Percentiles rank a stretch among this genome's conserved stretches.
Evolutionary conservation across 768 basidiomycete species (phyloP).

Genomic region (Pleurotus pulmonarius): DNA sequence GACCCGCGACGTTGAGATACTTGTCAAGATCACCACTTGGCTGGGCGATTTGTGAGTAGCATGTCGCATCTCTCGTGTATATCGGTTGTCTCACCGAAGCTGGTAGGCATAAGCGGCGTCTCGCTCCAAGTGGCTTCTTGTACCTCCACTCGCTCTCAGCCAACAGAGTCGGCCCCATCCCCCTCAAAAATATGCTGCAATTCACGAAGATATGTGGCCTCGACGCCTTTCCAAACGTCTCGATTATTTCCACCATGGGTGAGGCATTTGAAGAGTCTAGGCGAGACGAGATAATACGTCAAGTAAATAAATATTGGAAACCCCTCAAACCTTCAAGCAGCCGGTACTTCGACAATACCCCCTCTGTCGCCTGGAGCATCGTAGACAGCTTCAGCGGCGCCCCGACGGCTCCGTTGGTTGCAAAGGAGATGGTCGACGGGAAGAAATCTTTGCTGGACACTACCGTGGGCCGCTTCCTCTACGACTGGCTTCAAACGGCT

Average conservation of each 20-base stretch:
- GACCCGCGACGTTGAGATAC: not conserved
- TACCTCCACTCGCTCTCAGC: constrained; percentile 28
- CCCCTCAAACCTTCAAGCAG: not conserved
- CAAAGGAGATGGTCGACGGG: not conserved
- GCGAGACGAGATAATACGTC: not conserved
- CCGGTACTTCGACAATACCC: not conserved
- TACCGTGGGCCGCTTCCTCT: not conserved
- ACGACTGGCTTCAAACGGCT: not conserved
- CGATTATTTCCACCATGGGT: constrained; percentile 49
- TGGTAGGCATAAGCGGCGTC: constrained; percentile 19
- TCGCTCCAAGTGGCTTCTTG: constrained; percentile 24
- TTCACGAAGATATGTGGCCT: constrained; percentile 46
- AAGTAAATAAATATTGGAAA: constrained; percentile 4
- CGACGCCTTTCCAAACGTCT: constrained; percentile 38
- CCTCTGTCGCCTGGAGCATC: constrained; percentile 4
- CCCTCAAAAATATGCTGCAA: constrained; percentile 40
- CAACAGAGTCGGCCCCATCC: constrained; percentile 35
- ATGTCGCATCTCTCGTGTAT: constrained; percentile 10
- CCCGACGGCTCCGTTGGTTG: not conserved
- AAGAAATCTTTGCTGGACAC: not conserved
- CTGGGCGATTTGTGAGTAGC: constrained; percentile 20
- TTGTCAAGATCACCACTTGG: not conserved
- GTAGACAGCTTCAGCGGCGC: not conserved
- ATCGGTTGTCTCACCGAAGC: not conserved
- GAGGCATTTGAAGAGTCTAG: constrained; percentile 21